A percentile compares a stretch with the other conserved stretches of the same genome.
phyloP scores from a whole-genome alignment of 1,284 basidiomycete genomes.

The Microbotryum violaceum region DNA sequence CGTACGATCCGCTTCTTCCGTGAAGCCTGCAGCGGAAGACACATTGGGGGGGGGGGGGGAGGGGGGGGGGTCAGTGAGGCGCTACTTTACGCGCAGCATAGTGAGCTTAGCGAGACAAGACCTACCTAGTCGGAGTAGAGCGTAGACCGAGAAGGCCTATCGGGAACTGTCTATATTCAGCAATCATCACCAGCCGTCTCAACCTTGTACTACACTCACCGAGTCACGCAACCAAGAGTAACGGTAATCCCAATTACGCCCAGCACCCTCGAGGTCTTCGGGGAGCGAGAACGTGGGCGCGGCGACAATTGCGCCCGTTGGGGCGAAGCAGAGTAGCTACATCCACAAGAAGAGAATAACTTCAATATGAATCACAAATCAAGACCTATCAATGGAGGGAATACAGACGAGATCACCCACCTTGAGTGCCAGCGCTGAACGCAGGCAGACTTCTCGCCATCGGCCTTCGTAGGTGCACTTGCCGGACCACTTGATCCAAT shows the following conservation, averaged over 20 bases:
- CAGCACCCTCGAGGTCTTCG: slow-evolving; percentile 71
- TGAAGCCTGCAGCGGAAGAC: slow-evolving; percentile 51
- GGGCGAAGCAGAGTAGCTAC: slow-evolving; percentile 67
- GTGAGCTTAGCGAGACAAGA: too few relatives aligned
- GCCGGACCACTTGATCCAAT: slow-evolving; percentile 79
- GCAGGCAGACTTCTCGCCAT: slow-evolving; percentile 87
- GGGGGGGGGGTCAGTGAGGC: too few relatives aligned
- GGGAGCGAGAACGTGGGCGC: slow-evolving; percentile 89
- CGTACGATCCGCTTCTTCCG: slow-evolving; percentile 71
- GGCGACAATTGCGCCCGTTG: slow-evolving; percentile 78
- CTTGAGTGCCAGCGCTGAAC: slow-evolving; percentile 76
- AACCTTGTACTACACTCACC: too few relatives aligned
- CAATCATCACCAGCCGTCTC: too few relatives aligned
- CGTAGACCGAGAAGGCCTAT: slow-evolving; percentile 76
- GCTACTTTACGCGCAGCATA: too few relatives aligned
- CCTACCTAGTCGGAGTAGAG: slow-evolving; percentile 65
- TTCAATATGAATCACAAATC: neutral
- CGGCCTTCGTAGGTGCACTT: slow-evolving; percentile 74
- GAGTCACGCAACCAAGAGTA: slow-evolving; percentile 68
- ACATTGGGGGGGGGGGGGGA: too few relatives aligned
- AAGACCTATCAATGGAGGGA: slow-evolving; percentile 6
- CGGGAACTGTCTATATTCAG: too few relatives aligned
- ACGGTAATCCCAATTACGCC: slow-evolving; percentile 61
- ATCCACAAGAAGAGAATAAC: too few relatives aligned
- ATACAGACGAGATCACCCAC: slow-evolving; percentile 7